phyloP scores from a whole-genome alignment of 2,329 filamentous ascomycete species.

The Aureobasidium sp. region DNA sequence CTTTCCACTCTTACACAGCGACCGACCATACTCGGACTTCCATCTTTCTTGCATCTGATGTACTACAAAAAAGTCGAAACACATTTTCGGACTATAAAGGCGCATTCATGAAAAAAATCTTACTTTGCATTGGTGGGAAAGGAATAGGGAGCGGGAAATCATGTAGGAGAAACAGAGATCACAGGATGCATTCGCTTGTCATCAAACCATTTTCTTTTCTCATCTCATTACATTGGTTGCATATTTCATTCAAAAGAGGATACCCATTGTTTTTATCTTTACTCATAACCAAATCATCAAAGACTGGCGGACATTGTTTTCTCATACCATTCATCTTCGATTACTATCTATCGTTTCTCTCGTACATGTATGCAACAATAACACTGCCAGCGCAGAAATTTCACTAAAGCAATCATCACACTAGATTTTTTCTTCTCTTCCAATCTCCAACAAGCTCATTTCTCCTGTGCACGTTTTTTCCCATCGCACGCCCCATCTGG shows the following conservation, averaged over 20 bases:
- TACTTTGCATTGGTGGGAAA: not conserved
- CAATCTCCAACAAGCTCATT: too few species aligned
- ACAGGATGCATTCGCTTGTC: conserved; percentile 13
- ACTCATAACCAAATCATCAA: not conserved
- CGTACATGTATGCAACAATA: not conserved
- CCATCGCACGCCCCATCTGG: not conserved
- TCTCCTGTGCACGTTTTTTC: not conserved
- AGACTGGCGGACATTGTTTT: not conserved
- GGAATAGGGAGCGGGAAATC: not conserved
- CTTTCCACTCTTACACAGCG: not conserved
- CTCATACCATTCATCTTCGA: not conserved
- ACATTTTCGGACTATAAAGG: conserved; percentile 1
- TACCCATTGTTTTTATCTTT: conserved; percentile 8
- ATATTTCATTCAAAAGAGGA: conserved; percentile 9
- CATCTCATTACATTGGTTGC: conserved; percentile 1
- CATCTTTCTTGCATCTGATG: not conserved
- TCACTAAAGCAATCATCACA: not conserved
- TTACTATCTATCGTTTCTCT: not conserved
- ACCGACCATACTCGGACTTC: not conserved
- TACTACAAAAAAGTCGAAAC: conserved; percentile 11
- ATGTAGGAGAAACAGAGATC: not conserved
- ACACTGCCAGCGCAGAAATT: not conserved
- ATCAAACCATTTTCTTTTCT: not conserved
- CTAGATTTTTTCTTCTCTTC: not conserved
- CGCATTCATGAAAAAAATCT: not conserved